A percentile compares a stretch with the other conserved stretches of the same genome.
Evolutionary conservation across 2,329 filamentous ascomycete species (phyloP).

Genomic region (Hirsutella thompsonii): DNA sequence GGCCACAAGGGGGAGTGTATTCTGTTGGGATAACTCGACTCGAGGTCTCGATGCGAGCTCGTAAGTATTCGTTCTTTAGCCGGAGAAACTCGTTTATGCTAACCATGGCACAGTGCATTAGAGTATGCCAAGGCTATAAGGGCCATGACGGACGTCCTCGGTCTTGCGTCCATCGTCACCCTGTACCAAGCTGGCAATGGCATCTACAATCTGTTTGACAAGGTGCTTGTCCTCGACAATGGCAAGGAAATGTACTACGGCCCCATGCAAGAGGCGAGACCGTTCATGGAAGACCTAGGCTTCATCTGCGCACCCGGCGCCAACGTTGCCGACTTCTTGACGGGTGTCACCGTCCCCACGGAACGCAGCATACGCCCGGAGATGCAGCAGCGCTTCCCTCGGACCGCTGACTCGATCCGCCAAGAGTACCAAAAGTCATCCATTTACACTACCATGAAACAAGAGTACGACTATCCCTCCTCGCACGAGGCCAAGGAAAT

Average conservation of each 20-base stretch:
- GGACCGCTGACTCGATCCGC: conserved; percentile 30
- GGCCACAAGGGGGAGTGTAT: conserved; percentile 43
- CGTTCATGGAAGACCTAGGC: conserved; percentile 52
- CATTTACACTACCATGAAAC: conserved; percentile 35
- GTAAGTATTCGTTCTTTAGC: conserved; percentile 15
- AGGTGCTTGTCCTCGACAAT: conserved; percentile 54
- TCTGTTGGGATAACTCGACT: conserved; percentile 57
- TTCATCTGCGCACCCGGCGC: conserved; percentile 49
- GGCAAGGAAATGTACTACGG: conserved; percentile 57
- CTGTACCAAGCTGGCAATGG: conserved; percentile 59
- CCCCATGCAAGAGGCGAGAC: conserved; percentile 39
- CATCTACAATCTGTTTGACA: conserved; percentile 59
- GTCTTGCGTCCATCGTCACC: conserved; percentile 47
- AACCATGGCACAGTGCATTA: conserved; percentile 29
- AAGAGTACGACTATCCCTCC: conserved; percentile 44
- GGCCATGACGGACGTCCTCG: conserved; percentile 49
- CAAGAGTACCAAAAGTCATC: conserved; percentile 36
- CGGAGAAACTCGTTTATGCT: neutral
- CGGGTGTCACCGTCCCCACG: conserved; percentile 51
- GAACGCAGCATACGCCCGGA: conserved; percentile 47
- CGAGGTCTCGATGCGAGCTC: conserved; percentile 53
- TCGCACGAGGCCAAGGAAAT: conserved; percentile 31
- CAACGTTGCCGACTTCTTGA: conserved; percentile 54
- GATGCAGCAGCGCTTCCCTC: conserved; percentile 27
- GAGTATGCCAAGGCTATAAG: conserved; percentile 49